Evolutionary conservation across 179 eudicot genomes (phyloP).

Genomic region (Drosera spatulata): DNA sequence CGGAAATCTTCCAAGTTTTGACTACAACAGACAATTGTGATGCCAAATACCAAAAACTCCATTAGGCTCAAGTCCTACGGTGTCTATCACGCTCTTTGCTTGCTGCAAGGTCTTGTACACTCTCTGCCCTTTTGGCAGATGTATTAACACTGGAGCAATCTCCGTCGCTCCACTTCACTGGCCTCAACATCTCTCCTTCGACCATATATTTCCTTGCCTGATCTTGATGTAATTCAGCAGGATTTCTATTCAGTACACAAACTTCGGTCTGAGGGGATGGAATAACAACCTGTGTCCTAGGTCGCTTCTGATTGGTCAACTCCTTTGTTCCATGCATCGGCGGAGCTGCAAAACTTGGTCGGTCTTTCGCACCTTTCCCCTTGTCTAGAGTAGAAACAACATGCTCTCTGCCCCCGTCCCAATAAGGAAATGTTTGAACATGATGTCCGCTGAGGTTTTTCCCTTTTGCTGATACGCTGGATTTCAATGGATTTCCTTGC

Average conservation of each 20-base stretch:
- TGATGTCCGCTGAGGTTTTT: slow-evolving; percentile 2
- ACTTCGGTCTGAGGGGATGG: slow-evolving; percentile 7
- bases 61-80: slow-evolving; percentile 6
- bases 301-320: background rate
- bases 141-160: slow-evolving; percentile 2
- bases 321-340: background rate
- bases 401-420: slow-evolving; percentile 4
- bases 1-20: too few relatives aligned
- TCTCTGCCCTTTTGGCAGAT: slow-evolving; percentile 8
- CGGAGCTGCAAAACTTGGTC: slow-evolving; percentile 1
- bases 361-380: slow-evolving; percentile 9
- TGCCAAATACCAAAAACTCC: too few relatives aligned
- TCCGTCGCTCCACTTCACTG: slow-evolving; percentile 5
- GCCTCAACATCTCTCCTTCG: slow-evolving; percentile 15
- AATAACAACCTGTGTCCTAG: background rate
- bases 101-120: slow-evolving; percentile 7
- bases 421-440: background rate
- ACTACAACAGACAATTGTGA: too few relatives aligned
- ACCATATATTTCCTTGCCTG: slow-evolving; percentile 12
- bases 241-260: slow-evolving; percentile 21
- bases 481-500: slow-evolving; percentile 17
- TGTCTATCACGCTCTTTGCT: slow-evolving; percentile 8
- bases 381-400: slow-evolving; percentile 4
- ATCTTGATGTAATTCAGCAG: slow-evolving; percentile 20
- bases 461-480: slow-evolving; percentile 9